Evolutionary conservation across 164 flowering plant species (phyloP).

Genomic region (Nelumbo lutea): DNA sequence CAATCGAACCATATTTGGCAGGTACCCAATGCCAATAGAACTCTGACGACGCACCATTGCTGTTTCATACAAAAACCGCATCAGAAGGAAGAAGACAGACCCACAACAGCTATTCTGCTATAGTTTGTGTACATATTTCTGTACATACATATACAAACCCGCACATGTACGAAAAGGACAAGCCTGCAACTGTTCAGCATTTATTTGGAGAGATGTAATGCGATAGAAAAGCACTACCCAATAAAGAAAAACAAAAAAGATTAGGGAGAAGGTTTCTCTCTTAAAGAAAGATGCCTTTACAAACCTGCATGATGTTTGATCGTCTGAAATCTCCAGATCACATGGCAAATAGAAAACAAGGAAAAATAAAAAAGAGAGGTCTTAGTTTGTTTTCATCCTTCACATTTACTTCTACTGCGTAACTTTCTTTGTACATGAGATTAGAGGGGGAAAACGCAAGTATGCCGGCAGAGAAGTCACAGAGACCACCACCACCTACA

Average conservation of each 20-base stretch:
- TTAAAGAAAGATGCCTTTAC: not conserved
- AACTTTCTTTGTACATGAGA: not conserved
- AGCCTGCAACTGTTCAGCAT: too few relatives aligned
- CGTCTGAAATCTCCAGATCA: not conserved
- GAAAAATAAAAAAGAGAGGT: not conserved
- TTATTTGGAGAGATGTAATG: too few relatives aligned
- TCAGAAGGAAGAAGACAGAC: too few relatives aligned
- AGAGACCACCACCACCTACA: not conserved
- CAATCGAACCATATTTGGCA: too few relatives aligned
- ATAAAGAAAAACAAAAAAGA: not conserved
- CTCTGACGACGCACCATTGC: too few relatives aligned
- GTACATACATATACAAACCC: too few relatives aligned
- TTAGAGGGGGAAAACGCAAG: not conserved
- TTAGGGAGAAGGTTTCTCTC: not conserved
- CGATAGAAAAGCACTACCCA: too few relatives aligned
- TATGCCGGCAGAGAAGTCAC: not conserved
- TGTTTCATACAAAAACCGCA: too few relatives aligned
- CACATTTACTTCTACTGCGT: not conserved
- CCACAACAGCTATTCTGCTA: too few relatives aligned
- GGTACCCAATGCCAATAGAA: too few relatives aligned
- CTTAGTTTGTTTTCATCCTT: not conserved
- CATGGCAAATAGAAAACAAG: not conserved
- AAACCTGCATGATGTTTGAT: not conserved
- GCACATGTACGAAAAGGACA: too few relatives aligned
- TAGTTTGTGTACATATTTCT: too few relatives aligned